These are phyloP conservation scores for Fusarium guadeloupense DNA, from an alignment of 2,329 filamentous ascomycete genomes.

Conservation along the genomic window DNA sequence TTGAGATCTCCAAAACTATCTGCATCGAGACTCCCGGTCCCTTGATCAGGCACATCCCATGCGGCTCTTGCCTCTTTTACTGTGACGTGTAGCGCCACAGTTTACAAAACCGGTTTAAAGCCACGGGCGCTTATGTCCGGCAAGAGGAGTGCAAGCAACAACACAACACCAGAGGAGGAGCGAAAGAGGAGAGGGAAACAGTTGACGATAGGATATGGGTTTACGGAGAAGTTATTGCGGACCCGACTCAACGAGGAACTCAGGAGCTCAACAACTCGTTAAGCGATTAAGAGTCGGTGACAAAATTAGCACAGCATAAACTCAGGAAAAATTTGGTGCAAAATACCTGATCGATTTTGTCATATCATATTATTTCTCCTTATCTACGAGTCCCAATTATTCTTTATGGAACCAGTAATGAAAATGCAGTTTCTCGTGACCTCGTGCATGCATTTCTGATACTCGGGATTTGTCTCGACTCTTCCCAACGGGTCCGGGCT, in stretches of 20 bases:
- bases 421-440: constrained; percentile 2
- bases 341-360: too few species aligned
- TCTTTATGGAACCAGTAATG: too few species aligned
- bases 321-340: too few species aligned
- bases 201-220: too few species aligned
- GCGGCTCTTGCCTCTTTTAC: constrained; percentile 17
- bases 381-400: too few species aligned
- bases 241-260: neutral
- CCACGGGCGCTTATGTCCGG: constrained; percentile 17
- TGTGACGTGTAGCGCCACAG: constrained; percentile 34
- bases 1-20: constrained; percentile 10
- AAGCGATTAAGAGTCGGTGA: too few species aligned
- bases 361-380: too few species aligned
- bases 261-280: too few species aligned
- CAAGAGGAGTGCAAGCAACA: neutral
- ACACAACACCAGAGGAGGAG: constrained; percentile 8
- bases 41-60: constrained; percentile 23
- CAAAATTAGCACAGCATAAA: too few species aligned
- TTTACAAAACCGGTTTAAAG: constrained; percentile 27
- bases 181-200: neutral
- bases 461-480: constrained; percentile 10
- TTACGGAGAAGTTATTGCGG: constrained; percentile 1
- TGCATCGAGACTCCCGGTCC: constrained; percentile 4
- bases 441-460: constrained; percentile 9
- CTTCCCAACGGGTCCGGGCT: constrained; percentile 2